Evolutionary conservation across 139 green algal genomes (phyloP).

Genomic region (Closterium sp.): DNA sequence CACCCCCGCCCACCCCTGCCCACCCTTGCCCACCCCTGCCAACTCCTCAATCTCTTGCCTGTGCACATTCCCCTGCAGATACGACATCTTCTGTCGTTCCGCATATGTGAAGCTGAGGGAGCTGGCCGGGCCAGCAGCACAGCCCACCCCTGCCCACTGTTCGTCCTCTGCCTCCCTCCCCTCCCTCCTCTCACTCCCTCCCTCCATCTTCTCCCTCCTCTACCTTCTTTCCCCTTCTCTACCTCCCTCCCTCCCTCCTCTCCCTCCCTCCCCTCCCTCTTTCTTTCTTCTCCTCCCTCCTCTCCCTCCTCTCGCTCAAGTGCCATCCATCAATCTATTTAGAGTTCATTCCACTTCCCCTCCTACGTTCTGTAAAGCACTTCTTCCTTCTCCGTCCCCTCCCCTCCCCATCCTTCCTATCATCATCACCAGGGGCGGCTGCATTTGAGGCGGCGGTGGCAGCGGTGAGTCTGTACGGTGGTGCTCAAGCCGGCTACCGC

Average conservation of each 20-base stretch:
- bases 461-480: slow-evolving; percentile 25
- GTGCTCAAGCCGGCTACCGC: slow-evolving; percentile 9
- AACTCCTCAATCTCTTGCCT: too few relatives aligned
- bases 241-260: neutral
- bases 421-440: slow-evolving; percentile 7
- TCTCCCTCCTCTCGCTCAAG: neutral
- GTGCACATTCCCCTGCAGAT: neutral
- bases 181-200: neutral
- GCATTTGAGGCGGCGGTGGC: slow-evolving; percentile 18
- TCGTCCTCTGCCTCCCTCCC: neutral
- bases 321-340: too few relatives aligned
- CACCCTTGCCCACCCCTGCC: too few relatives aligned
- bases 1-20: neutral
- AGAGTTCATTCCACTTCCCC: too few relatives aligned
- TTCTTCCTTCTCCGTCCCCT: neutral
- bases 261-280: neutral
- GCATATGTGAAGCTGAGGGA: slow-evolving; percentile 7
- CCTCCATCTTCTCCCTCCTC: neutral
- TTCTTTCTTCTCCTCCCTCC: neutral
- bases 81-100: slow-evolving; percentile 18
- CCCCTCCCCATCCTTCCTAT: neutral
- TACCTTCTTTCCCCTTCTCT: neutral
- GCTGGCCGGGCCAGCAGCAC: neutral
- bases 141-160: neutral
- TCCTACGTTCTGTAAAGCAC: neutral